Evolutionary conservation across 768 basidiomycete species (phyloP).

Genomic region (Suillus spraguei): DNA sequence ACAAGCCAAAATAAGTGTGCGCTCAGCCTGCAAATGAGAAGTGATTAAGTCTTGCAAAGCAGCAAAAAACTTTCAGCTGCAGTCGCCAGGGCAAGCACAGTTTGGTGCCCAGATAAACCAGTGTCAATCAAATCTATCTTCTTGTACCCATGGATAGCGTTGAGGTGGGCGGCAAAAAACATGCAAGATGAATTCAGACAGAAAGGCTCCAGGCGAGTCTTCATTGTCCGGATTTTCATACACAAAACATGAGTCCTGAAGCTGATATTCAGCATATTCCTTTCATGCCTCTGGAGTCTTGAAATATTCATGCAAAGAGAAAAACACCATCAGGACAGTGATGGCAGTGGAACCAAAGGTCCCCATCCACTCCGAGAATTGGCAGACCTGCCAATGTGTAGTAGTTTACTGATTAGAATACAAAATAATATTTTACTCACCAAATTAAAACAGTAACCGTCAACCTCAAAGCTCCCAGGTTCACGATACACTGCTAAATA

Average conservation of each 20-base stretch:
- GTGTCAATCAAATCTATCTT: neutral
- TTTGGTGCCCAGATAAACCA: neutral
- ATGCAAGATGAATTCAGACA: neutral
- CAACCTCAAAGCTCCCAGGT: too few species aligned
- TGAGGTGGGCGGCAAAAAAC: neutral
- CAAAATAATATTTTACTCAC: too few species aligned
- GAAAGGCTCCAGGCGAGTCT: conserved; percentile 1
- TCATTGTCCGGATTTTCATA: neutral
- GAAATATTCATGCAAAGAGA: neutral
- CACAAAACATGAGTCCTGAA: neutral
- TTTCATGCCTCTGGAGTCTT: neutral
- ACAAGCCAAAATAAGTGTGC: neutral
- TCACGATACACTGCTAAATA: too few species aligned
- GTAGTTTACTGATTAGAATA: too few species aligned
- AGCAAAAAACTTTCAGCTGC: neutral
- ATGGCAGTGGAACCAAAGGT: too few species aligned
- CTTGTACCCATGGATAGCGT: too few species aligned
- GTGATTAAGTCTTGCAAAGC: too few species aligned
- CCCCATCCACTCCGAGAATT: too few species aligned
- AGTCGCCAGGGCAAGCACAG: too few species aligned
- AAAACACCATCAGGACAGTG: neutral
- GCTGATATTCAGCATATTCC: neutral
- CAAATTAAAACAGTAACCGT: too few species aligned
- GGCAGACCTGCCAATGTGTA: too few species aligned
- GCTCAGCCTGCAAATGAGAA: neutral